Base-by-base conservation (phyloP, 1,139 yeast species). In the Pichia sp. region DNA sequence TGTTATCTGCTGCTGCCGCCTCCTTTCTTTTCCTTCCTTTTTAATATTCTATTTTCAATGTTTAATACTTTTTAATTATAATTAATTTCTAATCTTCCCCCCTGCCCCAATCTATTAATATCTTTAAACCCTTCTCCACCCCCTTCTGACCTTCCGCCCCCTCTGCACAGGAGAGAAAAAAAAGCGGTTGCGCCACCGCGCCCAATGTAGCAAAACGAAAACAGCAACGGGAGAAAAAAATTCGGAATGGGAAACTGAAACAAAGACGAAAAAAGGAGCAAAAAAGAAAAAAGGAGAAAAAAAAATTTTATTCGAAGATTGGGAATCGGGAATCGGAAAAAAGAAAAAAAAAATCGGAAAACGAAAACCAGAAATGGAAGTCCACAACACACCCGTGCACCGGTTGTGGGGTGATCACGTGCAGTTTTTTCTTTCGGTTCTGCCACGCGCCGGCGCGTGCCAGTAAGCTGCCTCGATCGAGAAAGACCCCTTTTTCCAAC, bases 11-110 rank as follows among this genome's bases (percentile, higher is more conserved):
- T 16, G 26, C 16, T 7, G 10, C 12, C 16, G 16, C 28, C 28
- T n/a, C 28, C 28, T 25, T 25, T 25, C 28, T 25, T 25, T 25
- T 30, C 18, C 34, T 30, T 30, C 39, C 34, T 43, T 30, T 37
- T 45, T 36, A 36, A 37, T 39, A 36, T 44, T 39, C 31, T 22
- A 47, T 36, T 40, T 18, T 25, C 34, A 42, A 28, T 40, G 28
- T 16, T 23, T 45, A 44, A 39, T 49, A 50, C 37, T 16, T 42
- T 12, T 12, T 42, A 42, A 16, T 42, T 26, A 25, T 13, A 16
- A 40, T 22, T 16, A 12, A 37, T 13, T 6, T 16, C 34, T 30
- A 30, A 6, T 30, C 34, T n/a, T n/a, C 30, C 8, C 30, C 30
- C 8, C 30, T 26, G 30, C 12, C 30, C 30, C n/a, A n/a, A 6